Base-by-base conservation (phyloP, 31 red algal genomes). In the Endocladia muricata region DNA sequence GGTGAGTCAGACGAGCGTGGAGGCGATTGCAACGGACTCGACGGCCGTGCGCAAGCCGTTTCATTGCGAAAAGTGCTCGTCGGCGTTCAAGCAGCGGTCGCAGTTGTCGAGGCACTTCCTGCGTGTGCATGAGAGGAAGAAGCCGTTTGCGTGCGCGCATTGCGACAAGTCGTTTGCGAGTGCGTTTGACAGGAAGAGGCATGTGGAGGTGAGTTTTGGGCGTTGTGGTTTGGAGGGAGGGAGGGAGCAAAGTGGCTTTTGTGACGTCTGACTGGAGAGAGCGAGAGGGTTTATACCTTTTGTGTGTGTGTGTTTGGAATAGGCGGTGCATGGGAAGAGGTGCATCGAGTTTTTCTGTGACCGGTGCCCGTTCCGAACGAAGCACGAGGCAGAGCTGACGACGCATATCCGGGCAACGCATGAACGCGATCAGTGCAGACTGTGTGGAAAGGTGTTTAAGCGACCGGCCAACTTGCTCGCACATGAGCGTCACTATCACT, bases 291-390 rank as follows among this genome's bases (percentile, higher is more conserved):
- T 49, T 49, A 19, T 49, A 13, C 19, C 11, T 61, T 61, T 31
- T 37, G 61, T 37, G 23, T 58, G 55, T 28, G 4, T 58, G 55
- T 58, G 4, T 13, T 4, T 58, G 55, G 30, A 58, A 15, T 58
- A 81, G 77, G 77, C 77, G 15, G 77, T 81, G 56, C 77, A 81
- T 30, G 77, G 77, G 35, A 64, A 64, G 11, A 44, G 77, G 2
- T 81, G 77, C 48, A 65, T 81, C 11, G 77, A 81, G 49, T 81
- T 81, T 31, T 81, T 81, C 39, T 81, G 77, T 30, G 77, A 81
- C 64, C 63, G 77, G 36, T 81, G 77, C 77, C 37, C 49, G 61
- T 81, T 81, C 28, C 37, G 77, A 3, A 68, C 48, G 48, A 81
- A 81, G 37, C 25, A 42, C 7, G 47, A 81, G 61, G 35, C 4